Evolutionary conservation across 1,139 yeast species (phyloP), one percentile per base, ranked within the genome.

Genomic region (Wickerhamomyces sp.): DNA sequence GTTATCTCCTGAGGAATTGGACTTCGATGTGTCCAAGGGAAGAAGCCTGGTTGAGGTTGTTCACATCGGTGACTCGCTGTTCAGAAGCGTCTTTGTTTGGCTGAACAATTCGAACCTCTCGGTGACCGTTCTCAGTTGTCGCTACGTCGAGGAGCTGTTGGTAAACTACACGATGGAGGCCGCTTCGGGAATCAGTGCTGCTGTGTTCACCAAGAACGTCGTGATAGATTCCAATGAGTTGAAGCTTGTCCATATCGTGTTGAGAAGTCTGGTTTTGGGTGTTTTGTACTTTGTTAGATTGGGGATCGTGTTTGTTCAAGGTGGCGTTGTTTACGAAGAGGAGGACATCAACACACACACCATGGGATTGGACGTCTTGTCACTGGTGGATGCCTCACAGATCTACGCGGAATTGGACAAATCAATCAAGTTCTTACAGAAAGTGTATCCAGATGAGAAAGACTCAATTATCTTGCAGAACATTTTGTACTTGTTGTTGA

Each of bases 271-370:
- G 39, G 56, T 70, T 6, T 46, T 74, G 20, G 84, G 79, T 2
- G 47, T 78, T 8, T 58, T 75, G 31, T 72, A 71, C 40, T 69
- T 76, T 47, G 68, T 75, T 6, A 75, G 75, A 16, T 62, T 72
- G 32, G 64, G 71, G 6, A 51, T 72, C 4, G 55, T 59, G 8
- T 57, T 79, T 24, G 76, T 79, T 1, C 62, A 56, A 35, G 60
- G 68, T 14, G 79, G 78, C n/a, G 81, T 78, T 7, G 62, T 83
- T 14, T 78, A 76, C 46, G 89, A 82, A 47, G 91, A 83, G 49
- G 93, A 83, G 51, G 93, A 83, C 55, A 59, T 83, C 33, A 78
- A 78, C 37, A 75, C 83, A 2, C 72, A 81, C 44, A 64, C 67
- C 11, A 75, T 81, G 80, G 76, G 75, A 33, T 38, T 66, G 12